Evolutionary conservation across 177 flowering plant species (phyloP), one percentile per base, ranked within the genome.

Genomic region (Tripterygium wilfordii): DNA sequence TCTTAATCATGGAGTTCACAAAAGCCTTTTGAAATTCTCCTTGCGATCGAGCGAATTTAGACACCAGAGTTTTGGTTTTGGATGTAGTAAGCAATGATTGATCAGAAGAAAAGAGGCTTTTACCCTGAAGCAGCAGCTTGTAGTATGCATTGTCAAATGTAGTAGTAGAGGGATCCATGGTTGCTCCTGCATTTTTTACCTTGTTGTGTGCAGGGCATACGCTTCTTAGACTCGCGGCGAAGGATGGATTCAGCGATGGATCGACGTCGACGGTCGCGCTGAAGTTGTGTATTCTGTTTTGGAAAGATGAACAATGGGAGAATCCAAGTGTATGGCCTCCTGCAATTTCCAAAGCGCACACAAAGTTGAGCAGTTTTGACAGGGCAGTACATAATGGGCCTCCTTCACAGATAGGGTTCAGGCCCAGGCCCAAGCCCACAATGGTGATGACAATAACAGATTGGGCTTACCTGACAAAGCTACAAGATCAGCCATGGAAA

Each of bases 251-350:
- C 64, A 81, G 8, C 2, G 77, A 48, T 3, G 84, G 82, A 52
- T 81, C 88, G 3, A 73, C 19, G 62, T 78, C 80, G 15, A 52
- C 54, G 16, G 38, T 46, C 35, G 63, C 12, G 55, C 60, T 64
- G 66, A 78, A 78, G 63, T 74, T 83, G 80, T 78, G 90, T 73
- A 91, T 77, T 54, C 98, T 66, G 71, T 70, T 78, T 36, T 75
- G 73, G 69, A 91, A 91, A 8, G 96, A 88, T 28, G 92, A 91
- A 24, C 98, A 91, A 39, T 91, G 96, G 36, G 98, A 53, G 58
- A 91, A 91, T 3, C 98, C 96, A 0, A 91, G 80, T 0, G 95
- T 88, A 67, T 90, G 98, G 0, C 91, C 98, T 30, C 97, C 97
- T 84, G 48, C 51, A 56, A 23, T 30, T 30, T 30, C 33, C 33